These are phyloP conservation scores for Argentina anserina DNA, from an alignment of 306 rosid genomes.

Conservation along the genomic window DNA sequence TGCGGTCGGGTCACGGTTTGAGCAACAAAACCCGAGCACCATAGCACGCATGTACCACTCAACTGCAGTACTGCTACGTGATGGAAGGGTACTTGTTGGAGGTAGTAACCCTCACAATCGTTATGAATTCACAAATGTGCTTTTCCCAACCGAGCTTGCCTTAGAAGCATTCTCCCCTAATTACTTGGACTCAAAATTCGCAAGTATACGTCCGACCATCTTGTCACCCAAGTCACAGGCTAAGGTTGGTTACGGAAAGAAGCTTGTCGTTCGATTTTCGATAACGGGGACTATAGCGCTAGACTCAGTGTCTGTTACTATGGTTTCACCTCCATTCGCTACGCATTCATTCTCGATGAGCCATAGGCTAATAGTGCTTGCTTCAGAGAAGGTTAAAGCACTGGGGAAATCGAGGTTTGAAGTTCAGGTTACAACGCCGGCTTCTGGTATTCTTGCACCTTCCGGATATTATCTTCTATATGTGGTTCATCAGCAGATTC, in stretches of 20 bases:
- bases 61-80: conserved; percentile 52
- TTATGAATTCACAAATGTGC: conserved; percentile 43
- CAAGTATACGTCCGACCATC: conserved; percentile 25
- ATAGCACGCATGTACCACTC: conserved; percentile 63
- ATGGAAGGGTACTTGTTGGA: conserved; percentile 60
- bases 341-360: conserved; percentile 38
- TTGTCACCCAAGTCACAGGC: conserved; percentile 14
- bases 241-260: conserved; percentile 12
- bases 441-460: conserved; percentile 37
- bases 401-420: conserved; percentile 38
- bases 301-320: conserved; percentile 33
- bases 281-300: background rate
- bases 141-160: conserved; percentile 41
- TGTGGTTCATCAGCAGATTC: conserved; percentile 2
- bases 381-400: background rate
- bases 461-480: background rate
- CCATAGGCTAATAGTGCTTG: conserved; percentile 51
- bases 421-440: conserved; percentile 20
- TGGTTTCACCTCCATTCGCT: conserved; percentile 58
- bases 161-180: conserved; percentile 39
- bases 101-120: conserved; percentile 59
- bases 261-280: conserved; percentile 18
- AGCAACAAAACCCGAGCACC: conserved; percentile 29
- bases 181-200: conserved; percentile 25
- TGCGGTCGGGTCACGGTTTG: conserved; percentile 37